These are phyloP conservation scores for Senna tora DNA, from an alignment of 306 rosid species.

Conservation along the genomic window DNA sequence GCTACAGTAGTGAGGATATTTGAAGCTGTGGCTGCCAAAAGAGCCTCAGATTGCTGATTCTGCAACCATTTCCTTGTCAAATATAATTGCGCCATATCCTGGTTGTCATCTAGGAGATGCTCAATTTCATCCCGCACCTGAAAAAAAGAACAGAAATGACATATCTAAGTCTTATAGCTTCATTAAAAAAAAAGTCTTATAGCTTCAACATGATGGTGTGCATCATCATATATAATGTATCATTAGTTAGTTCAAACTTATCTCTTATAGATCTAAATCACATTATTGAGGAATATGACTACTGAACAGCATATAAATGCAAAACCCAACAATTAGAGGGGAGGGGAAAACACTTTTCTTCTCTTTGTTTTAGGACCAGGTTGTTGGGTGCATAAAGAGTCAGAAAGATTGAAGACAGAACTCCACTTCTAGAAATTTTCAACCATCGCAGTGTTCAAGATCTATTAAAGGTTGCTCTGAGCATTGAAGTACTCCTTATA, in stretches of 20 bases:
- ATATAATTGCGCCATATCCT: slow-evolving; percentile 94
- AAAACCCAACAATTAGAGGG: slow-evolving; percentile 12
- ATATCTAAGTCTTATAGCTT: slow-evolving; percentile 31
- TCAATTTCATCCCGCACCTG: slow-evolving; percentile 97
- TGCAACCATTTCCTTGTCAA: slow-evolving; percentile 89
- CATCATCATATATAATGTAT: slow-evolving; percentile 20
- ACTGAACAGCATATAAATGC: slow-evolving; percentile 7
- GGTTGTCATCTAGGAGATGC: slow-evolving; percentile 92
- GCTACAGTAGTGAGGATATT: slow-evolving; percentile 47
- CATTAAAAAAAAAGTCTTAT: slow-evolving; percentile 24
- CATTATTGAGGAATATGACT: slow-evolving; percentile 23
- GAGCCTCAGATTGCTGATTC: slow-evolving; percentile 73
- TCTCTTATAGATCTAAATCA: neutral
- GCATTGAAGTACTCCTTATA: slow-evolving; percentile 6
- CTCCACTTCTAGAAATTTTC: slow-evolving; percentile 9
- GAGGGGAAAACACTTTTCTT: neutral
- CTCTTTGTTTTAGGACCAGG: slow-evolving; percentile 1
- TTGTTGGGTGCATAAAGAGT: slow-evolving; percentile 7
- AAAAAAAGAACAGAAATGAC: slow-evolving; percentile 37
- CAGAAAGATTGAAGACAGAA: slow-evolving; percentile 1
- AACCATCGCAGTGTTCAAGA: slow-evolving; percentile 14
- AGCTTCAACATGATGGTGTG: slow-evolving; percentile 30
- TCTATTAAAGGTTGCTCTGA: neutral
- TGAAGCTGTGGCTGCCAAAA: slow-evolving; percentile 55
- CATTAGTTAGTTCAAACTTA: neutral